A percentile compares a stretch with the other conserved stretches of the same genome.
These are phyloP conservation scores for Aureobasidium vineae DNA, from an alignment of 2,329 filamentous ascomycete genomes.

Conservation along the genomic window DNA sequence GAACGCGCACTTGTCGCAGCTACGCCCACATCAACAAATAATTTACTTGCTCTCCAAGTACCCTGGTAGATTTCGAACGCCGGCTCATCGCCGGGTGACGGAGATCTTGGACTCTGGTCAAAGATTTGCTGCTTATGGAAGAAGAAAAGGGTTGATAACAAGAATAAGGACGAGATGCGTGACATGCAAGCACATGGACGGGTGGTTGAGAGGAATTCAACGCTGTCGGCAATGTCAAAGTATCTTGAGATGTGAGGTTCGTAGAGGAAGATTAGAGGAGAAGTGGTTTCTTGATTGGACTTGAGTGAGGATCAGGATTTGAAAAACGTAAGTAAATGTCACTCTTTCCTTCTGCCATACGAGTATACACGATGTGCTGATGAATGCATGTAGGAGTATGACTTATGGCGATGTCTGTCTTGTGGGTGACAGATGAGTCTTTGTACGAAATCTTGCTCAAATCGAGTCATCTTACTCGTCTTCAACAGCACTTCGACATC, in stretches of 20 bases:
- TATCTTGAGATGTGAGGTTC: background rate
- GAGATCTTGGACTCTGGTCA: background rate
- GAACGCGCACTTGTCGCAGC: background rate
- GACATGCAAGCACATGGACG: background rate
- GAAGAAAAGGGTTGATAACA: background rate
- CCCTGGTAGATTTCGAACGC: no score
- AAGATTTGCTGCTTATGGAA: background rate
- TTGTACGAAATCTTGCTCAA: background rate
- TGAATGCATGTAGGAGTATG: no score
- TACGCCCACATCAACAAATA: background rate
- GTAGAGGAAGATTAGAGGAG: no score
- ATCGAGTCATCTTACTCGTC: background rate
- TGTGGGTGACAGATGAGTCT: background rate
- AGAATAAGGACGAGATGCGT: background rate
- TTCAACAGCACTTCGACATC: background rate
- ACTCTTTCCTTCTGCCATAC: no score
- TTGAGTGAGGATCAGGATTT: no score
- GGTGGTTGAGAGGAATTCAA: background rate
- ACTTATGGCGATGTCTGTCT: background rate
- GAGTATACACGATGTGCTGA: no score
- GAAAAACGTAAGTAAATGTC: no score
- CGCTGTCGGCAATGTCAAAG: background rate
- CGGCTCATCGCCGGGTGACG: background rate
- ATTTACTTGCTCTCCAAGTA: background rate
- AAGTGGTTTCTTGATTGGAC: no score